Conservation (phyloP, 2,329 filamentous ascomycete genomes). For the Chrysosporium keratinophilum region DNA sequence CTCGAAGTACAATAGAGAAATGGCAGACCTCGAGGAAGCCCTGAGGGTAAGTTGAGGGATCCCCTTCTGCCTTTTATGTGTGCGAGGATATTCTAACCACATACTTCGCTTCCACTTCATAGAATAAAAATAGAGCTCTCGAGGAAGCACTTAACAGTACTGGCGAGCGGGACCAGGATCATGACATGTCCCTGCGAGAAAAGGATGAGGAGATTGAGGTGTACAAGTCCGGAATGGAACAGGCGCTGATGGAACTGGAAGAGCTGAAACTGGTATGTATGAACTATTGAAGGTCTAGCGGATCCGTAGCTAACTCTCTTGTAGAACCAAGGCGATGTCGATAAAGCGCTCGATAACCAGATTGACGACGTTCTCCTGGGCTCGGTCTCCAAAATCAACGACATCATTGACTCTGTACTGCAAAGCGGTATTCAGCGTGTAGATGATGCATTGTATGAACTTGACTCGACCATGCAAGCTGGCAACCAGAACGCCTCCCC, state of each 20-base stretch:
- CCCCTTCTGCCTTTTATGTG: background rate
- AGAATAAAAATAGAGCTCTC: conserved; percentile 75
- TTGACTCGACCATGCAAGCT: conserved; percentile 96
- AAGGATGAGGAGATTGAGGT: conserved; percentile 98
- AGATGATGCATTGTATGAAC: conserved; percentile 90
- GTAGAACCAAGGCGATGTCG: conserved; percentile 59
- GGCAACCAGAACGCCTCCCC: conserved; percentile 97
- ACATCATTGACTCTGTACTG: conserved; percentile 92
- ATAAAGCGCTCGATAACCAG: conserved; percentile 74
- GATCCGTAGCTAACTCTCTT: background rate
- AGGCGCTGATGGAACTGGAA: conserved; percentile 84
- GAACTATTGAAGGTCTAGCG: background rate
- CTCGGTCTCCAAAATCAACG: conserved; percentile 86
- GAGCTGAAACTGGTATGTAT: conserved; percentile 56
- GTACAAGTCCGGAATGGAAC: conserved; percentile 96
- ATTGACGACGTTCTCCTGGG: conserved; percentile 81
- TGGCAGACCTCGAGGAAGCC: conserved; percentile 91
- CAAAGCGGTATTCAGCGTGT: conserved; percentile 88
- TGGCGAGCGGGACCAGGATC: conserved; percentile 70
- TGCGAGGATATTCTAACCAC: conserved; percentile 17
- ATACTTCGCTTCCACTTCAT: conserved; percentile 17
- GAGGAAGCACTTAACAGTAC: conserved; percentile 73
- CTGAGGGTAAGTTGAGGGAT: conserved; percentile 42
- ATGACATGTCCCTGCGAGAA: conserved; percentile 74
- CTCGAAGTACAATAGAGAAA: conserved; percentile 91